These are phyloP conservation scores for Lathyrus aphaca DNA, from an alignment of 306 rosid species.

Conservation along the genomic window DNA sequence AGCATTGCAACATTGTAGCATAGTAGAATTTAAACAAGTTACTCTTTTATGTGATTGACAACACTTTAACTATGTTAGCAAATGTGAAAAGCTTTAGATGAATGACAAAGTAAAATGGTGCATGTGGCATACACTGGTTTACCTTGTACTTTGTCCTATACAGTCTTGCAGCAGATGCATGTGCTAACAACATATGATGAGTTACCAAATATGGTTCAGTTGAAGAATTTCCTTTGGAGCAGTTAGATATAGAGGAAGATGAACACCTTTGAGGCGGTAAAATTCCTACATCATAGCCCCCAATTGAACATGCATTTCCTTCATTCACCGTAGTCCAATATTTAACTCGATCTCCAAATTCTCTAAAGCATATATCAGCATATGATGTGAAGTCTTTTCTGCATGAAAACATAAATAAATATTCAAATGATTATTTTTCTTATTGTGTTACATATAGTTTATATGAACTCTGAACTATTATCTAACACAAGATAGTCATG, in stretches of 20 bases:
- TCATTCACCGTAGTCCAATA: constrained; percentile 62
- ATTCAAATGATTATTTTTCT: too few relatives aligned
- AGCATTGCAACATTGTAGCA: too few relatives aligned
- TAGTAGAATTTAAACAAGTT: too few relatives aligned
- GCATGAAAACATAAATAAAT: constrained; percentile 1
- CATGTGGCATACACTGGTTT: not conserved
- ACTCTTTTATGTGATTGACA: too few relatives aligned
- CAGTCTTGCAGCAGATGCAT: constrained; percentile 43
- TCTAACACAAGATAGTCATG: too few relatives aligned
- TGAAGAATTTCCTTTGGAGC: constrained; percentile 60
- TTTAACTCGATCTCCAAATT: constrained; percentile 57
- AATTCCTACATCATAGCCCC: constrained; percentile 37
- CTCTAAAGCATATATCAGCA: constrained; percentile 54
- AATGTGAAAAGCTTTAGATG: too few relatives aligned
- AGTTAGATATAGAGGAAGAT: constrained; percentile 12
- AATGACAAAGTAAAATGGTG: not conserved
- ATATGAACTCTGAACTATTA: too few relatives aligned
- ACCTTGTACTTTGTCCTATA: constrained; percentile 50
- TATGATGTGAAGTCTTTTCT: constrained; percentile 54
- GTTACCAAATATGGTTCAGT: constrained; percentile 54
- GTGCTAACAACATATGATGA: constrained; percentile 52
- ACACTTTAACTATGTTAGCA: too few relatives aligned
- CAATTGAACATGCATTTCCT: constrained; percentile 14
- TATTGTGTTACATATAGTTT: not conserved
- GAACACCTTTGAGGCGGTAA: constrained; percentile 51